These are phyloP conservation scores for Catharanthus roseus DNA, from an alignment of 257 asterid genomes.

Conservation along the genomic window DNA sequence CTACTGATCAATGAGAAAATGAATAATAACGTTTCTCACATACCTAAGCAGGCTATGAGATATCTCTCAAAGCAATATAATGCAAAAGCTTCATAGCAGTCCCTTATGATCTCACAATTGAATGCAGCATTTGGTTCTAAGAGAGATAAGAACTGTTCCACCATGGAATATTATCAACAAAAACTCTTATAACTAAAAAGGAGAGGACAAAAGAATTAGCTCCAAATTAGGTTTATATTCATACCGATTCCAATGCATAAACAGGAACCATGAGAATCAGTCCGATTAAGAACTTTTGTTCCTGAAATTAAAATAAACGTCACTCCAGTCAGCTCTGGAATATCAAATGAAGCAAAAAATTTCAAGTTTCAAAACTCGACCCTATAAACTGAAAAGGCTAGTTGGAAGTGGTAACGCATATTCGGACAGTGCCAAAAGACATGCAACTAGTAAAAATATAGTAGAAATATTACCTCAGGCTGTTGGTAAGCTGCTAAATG, in stretches of 20 bases:
- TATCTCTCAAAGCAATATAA: slow-evolving; percentile 97
- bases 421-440: neutral
- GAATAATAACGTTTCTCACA: slow-evolving; percentile 21
- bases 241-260: slow-evolving; percentile 95
- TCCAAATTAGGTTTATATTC: slow-evolving; percentile 1
- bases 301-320: slow-evolving; percentile 51
- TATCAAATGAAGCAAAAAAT: slow-evolving; percentile 5
- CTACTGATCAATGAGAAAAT: slow-evolving; percentile 13
- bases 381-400: neutral
- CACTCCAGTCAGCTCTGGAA: slow-evolving; percentile 12
- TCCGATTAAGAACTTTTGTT: slow-evolving; percentile 89
- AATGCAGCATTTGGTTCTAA: slow-evolving; percentile 70
- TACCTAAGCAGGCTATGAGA: slow-evolving; percentile 98
- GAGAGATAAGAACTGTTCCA: slow-evolving; percentile 71
- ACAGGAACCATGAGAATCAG: slow-evolving; percentile 98
- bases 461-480: slow-evolving; percentile 59
- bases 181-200: neutral
- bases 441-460: neutral
- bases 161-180: neutral
- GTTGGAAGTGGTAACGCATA: neutral
- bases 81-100: slow-evolving; percentile 98
- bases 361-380: neutral
- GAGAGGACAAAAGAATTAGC: neutral
- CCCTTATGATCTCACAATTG: slow-evolving; percentile 79
- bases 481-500: slow-evolving; percentile 86